Base-by-base conservation (phyloP, 2,329 filamentous ascomycete genomes). In the Pseudohalonectria lignicola region DNA sequence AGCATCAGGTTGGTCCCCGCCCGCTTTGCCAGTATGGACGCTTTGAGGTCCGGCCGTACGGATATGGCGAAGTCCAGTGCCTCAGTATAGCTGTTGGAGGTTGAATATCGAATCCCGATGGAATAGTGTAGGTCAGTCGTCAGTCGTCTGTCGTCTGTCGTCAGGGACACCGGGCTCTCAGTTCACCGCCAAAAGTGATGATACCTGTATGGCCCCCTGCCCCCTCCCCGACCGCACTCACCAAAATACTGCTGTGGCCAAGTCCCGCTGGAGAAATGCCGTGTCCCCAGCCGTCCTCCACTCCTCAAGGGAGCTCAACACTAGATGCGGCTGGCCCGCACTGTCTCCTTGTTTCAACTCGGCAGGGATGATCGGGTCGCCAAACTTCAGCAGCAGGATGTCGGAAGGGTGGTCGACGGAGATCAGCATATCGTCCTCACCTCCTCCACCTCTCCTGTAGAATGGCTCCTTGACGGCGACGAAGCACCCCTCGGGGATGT, bases 381-480 rank as follows among this genome's bases (percentile, higher is more conserved):
- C 48, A 9, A 53, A 55, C 3, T 49, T 39, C 13, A 61, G 41
- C 2, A 54, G 43, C 1, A 58, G 37, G 7, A 55, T 47, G 34
- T 60, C 57, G 0, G 55, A 54, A 0, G 56, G 55, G 28, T 61
- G 57, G 17, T 60, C 58, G 6, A 59, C 51, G 31, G 53, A 57
- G 17, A 62, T 50, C 48, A 58, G 50, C 23, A n/a, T 12, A 17
- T 8, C 18, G 4, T 4, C 33, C 2, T 28, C 21, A 12, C 16
- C 15, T 3, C 17, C 20, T n/a, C 9, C 7, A 1, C 4, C 6
- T 6, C 30, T 49, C n/a, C 52, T 52, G 45, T 58, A 59, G 26
- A 56, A 60, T 1, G 59, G 58, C 37, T 61, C 58, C 39, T 61
- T 61, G 42, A 61, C 37, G 4, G 57, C 53, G 0, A 59, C 44